These are phyloP conservation scores for Amniculicola lignicola DNA, from an alignment of 495 filamentous ascomycete species.

Conservation along the genomic window DNA sequence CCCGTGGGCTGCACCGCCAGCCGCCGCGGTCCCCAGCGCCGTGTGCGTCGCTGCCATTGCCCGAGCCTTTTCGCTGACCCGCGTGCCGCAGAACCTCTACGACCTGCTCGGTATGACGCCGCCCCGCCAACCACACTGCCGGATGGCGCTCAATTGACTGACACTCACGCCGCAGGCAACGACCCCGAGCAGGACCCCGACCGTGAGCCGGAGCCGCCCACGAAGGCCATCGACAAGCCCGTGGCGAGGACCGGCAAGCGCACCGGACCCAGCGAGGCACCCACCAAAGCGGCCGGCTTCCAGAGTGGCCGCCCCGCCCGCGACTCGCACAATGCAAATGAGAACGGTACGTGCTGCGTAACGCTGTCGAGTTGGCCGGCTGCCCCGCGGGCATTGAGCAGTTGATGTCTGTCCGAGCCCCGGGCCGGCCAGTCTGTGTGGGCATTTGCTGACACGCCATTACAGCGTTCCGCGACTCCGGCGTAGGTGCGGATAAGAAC, in stretches of 20 bases:
- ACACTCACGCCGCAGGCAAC: conserved; percentile 58
- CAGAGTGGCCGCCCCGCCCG: conserved; percentile 54
- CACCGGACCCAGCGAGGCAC: conserved; percentile 75
- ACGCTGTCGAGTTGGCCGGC: neutral
- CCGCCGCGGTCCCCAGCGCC: neutral
- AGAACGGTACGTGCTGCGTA: conserved; percentile 27
- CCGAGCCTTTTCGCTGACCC: conserved; percentile 11
- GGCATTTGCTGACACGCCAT: conserved; percentile 12
- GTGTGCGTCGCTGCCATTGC: neutral
- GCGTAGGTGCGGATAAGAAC: conserved; percentile 77
- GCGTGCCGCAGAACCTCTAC: conserved; percentile 42
- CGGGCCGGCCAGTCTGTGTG: too few relatives aligned
- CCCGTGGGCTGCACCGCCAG: neutral
- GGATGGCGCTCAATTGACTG: neutral
- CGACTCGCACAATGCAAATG: conserved; percentile 41
- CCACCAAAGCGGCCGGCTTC: conserved; percentile 41
- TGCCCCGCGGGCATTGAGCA: neutral
- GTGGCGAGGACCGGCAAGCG: conserved; percentile 77
- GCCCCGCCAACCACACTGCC: neutral
- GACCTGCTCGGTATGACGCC: conserved; percentile 43
- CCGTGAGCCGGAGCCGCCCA: conserved; percentile 69
- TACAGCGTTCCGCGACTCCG: conserved; percentile 86
- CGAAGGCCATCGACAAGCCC: conserved; percentile 83
- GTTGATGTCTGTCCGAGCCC: conserved; percentile 12
- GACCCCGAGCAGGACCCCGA: conserved; percentile 84